Evolutionary conservation across 2,329 filamentous ascomycete genomes (phyloP), one percentile per base, ranked within the genome.

Genomic region (Claviceps fusiformis): DNA sequence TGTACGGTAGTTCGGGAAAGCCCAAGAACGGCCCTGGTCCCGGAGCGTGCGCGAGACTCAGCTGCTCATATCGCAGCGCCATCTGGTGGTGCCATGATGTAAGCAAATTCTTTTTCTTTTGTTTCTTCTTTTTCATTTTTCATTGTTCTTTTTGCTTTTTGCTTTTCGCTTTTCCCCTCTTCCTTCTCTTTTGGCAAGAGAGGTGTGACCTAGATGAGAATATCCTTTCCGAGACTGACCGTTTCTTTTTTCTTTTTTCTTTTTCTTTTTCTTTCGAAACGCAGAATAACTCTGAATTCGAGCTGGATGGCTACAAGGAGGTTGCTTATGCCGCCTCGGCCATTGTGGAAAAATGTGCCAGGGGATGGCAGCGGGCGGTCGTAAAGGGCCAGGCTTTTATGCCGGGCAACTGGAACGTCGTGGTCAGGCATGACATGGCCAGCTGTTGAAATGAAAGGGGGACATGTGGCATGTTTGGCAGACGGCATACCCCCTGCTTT

Each of bases 381-480:
- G 35, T 37, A 7, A 37, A 37, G 35, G 43, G 43, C n/a, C 10
- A 45, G 19, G 43, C 43, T 24, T 45, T 45, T 45, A 19, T 45
- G 43, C 43, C 43, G 43, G 43, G n/a, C 10, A 19, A 45, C 11
- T 45, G 43, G 43, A 45, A 45, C 10, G 43, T 45, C 6, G 24
- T 45, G 9, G 19, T 37, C 35, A 37, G 9, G 35, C 9, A 10
- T 7, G 35, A 37, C 8, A 37, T 37, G 35, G 35, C 35, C 35
- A 37, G 11, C 35, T 37, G 35, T 37, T 37, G 35, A 0, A 0
- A 82, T 76, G 10, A 33, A 33, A 24, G 24, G 24, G 24, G 24
- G 24, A 24, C 24, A 24, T 24, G 24, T 24, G 24, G 24, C 24
- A 24, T 24, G 24, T 24, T 24, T 24, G 24, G 24, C 24, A 24